A percentile compares a stretch with the other conserved stretches of the same genome.
Conservation (phyloP, 805 yeast genomes). For the Wickerhamiella nectarea region DNA sequence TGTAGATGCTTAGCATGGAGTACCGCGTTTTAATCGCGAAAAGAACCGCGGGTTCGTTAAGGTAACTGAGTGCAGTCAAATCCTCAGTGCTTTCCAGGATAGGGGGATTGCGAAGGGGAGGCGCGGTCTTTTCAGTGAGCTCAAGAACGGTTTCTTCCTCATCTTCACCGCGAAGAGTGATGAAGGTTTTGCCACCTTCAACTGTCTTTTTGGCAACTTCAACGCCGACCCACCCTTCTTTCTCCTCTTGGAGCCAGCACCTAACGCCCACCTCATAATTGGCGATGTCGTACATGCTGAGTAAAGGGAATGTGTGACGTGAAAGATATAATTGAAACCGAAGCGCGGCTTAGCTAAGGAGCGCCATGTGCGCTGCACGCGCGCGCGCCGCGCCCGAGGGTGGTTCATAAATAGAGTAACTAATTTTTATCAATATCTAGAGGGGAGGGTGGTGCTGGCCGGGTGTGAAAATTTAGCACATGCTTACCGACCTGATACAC, state of each 20-base stretch:
- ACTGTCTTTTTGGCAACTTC: slow-evolving; percentile 36
- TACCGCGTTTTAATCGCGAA: slow-evolving; percentile 87
- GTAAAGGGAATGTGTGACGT: slow-evolving; percentile 5
- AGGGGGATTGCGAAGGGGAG: slow-evolving; percentile 76
- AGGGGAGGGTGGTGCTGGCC: no score
- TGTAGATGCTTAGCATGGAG: slow-evolving; percentile 78
- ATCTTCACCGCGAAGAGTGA: slow-evolving; percentile 39
- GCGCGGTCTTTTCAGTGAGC: slow-evolving; percentile 40
- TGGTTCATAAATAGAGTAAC: no score
- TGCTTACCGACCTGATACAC: no score
- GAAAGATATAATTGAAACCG: not conserved
- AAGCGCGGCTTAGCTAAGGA: no score
- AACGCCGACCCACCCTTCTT: slow-evolving; percentile 64
- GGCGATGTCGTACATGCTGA: slow-evolving; percentile 16
- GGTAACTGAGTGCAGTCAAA: slow-evolving; percentile 76
- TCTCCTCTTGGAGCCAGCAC: slow-evolving; percentile 70
- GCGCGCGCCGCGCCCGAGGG: no score
- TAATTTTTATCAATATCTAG: no score
- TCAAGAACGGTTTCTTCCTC: slow-evolving; percentile 11
- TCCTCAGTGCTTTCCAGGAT: slow-evolving; percentile 89
- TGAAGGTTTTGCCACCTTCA: slow-evolving; percentile 32
- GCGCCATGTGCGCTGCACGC: not conserved
- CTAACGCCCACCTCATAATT: slow-evolving; percentile 23
- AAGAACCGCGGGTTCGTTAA: slow-evolving; percentile 92
- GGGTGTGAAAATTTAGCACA: no score